Evolutionary conservation across 2,329 filamentous ascomycete species (phyloP), one percentile per base, ranked within the genome.

Genomic region (Botryotinia convoluta): DNA sequence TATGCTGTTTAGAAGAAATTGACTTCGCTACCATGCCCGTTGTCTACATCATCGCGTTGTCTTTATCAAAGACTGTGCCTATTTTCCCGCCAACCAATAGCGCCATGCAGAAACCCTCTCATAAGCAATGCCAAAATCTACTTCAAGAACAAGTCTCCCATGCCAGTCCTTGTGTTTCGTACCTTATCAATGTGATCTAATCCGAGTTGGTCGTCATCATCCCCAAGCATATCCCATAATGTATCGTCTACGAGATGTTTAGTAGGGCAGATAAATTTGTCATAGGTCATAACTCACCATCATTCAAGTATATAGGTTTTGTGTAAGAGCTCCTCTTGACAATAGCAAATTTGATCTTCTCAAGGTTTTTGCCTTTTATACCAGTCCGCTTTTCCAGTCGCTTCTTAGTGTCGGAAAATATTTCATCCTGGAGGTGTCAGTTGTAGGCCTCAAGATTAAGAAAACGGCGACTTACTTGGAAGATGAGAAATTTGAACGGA

Each of bases 271-370:
- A 63, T 61, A 48, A 69, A 35, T 67, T 20, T 20, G 60, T 68
- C 12, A 26, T 48, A 48, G 35, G 20, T 63, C 8, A 26, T 48
- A 14, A 82, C 91, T 86, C 85, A 97, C 95, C 94, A 84, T 98
- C 96, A 77, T 92, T 90, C 64, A 99, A 85, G 84, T 97, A 97
- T 74, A 90, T 88, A 39, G 94, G 92, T 80, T 92, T 94, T 57
- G 92, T 90, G 83, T 93, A 97, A 69, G 89, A 87, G 78, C 84
- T 78, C 81, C 92, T 87, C 81, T 90, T 86, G 69, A 98, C 88
- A 45, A 97, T 83, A 10, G 94, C 93, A 85, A 99, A 98, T 83
- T 97, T 98, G 83, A 99, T 96, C 86, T 98, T 98, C 83, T 99
- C 95, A 78, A 99, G 95, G 77, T 94, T 94, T 86, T 99, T 99